Conservation (phyloP, 495 filamentous ascomycete genomes). For the Aspergillus campestris region DNA sequence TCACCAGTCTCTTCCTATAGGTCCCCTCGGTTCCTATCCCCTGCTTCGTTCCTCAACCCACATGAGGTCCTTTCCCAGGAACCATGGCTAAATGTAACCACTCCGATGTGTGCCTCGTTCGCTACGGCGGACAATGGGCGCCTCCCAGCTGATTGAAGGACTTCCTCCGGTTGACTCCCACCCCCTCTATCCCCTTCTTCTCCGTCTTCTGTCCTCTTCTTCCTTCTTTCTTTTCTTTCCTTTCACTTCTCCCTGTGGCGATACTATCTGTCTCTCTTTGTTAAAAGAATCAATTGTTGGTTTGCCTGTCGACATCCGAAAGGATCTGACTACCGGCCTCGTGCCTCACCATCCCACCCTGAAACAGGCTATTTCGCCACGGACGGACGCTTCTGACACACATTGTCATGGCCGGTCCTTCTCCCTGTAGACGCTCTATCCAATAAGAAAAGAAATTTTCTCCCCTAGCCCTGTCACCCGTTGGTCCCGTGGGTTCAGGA, state of each 20-base stretch:
- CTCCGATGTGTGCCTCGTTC: too few relatives aligned
- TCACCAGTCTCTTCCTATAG: too few relatives aligned
- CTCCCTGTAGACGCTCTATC: neutral
- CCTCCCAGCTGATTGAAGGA: too few relatives aligned
- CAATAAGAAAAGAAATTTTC: too few relatives aligned
- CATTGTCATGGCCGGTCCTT: conserved; percentile 9
- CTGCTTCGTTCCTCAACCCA: too few relatives aligned
- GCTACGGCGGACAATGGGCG: too few relatives aligned
- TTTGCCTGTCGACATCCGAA: neutral
- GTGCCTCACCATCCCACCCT: conserved; percentile 12
- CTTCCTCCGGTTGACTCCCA: too few relatives aligned
- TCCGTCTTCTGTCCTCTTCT: neutral
- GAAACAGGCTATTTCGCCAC: conserved; percentile 7
- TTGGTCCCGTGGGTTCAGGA: too few relatives aligned
- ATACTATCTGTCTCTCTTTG: neutral
- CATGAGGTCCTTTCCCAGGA: too few relatives aligned
- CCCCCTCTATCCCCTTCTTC: neutral
- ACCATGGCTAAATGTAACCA: too few relatives aligned
- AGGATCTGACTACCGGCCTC: neutral
- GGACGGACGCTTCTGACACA: conserved; percentile 6
- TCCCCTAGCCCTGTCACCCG: too few relatives aligned
- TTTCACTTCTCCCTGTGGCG: neutral
- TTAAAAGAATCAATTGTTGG: neutral
- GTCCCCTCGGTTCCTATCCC: too few relatives aligned
- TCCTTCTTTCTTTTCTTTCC: neutral